A percentile compares a stretch with the other conserved stretches of the same genome.
phyloP scores from a whole-genome alignment of 768 basidiomycete genomes.

The Lactarius sanguifluus region DNA sequence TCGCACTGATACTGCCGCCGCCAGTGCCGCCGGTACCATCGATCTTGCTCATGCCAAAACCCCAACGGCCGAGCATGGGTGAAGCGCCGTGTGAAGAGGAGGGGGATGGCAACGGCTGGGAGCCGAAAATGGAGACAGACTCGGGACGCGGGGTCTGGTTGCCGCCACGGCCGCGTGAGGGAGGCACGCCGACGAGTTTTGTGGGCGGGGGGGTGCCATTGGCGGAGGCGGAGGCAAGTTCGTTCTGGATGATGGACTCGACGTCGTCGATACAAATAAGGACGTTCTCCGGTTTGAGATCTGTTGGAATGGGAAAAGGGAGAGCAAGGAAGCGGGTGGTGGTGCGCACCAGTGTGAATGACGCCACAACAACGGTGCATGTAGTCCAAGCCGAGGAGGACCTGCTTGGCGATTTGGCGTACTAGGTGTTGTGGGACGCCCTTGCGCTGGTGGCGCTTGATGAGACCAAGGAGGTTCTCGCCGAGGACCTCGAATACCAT shows the following conservation, averaged over 20 bases:
- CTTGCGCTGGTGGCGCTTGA: constrained; percentile 98
- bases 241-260: constrained; percentile 85
- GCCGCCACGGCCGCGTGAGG: constrained; percentile 88
- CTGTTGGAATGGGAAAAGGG: constrained; percentile 39
- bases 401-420: constrained; percentile 95
- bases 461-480: constrained; percentile 92
- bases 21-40: constrained; percentile 47
- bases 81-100: constrained; percentile 66
- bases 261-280: constrained; percentile 97
- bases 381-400: constrained; percentile 93
- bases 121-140: constrained; percentile 82
- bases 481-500: constrained; percentile 99
- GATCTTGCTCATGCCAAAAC: constrained; percentile 92
- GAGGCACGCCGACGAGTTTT: constrained; percentile 89
- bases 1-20: constrained; percentile 30
- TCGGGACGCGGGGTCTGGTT: constrained; percentile 93
- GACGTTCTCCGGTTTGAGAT: constrained; percentile 98
- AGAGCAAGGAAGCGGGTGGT: constrained; percentile 1
- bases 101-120: constrained; percentile 89
- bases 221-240: constrained; percentile 58
- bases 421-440: constrained; percentile 93
- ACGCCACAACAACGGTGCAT: constrained; percentile 97
- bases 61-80: constrained; percentile 78
- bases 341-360: constrained; percentile 79
- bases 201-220: constrained; percentile 46